These are phyloP conservation scores for Fagus sylvatica DNA, from an alignment of 306 rosid species.

Conservation along the genomic window DNA sequence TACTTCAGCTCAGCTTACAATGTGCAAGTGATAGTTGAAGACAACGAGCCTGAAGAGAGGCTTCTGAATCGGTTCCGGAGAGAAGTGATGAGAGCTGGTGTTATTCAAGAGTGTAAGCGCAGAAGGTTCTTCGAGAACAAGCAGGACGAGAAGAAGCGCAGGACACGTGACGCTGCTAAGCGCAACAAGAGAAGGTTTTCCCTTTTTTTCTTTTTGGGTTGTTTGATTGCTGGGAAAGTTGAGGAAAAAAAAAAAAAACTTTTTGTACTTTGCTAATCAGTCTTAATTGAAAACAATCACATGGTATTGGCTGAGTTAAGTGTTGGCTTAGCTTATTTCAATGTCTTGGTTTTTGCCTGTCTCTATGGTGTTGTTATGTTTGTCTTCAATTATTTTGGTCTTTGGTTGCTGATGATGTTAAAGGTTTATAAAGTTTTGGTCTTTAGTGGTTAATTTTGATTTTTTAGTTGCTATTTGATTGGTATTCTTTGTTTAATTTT, in stretches of 20 bases:
- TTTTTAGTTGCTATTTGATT: no score
- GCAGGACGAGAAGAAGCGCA: conserved; percentile 82
- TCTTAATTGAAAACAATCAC: not conserved
- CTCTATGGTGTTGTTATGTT: no score
- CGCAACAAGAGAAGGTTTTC: conserved; percentile 71
- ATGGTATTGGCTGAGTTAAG: not conserved
- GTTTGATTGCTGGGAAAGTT: conserved; percentile 4
- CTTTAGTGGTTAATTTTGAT: no score
- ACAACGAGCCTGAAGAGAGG: conserved; percentile 82
- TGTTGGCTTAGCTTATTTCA: not conserved
- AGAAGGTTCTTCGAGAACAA: conserved; percentile 62
- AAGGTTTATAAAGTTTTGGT: not conserved
- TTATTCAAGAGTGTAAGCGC: conserved; percentile 74
- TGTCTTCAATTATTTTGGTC: not conserved
- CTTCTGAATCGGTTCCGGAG: conserved; percentile 66
- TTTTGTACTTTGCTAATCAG: not conserved
- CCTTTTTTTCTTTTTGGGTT: not conserved
- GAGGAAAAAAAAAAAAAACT: not conserved
- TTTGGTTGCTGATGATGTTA: not conserved
- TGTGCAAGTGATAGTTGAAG: conserved; percentile 68
- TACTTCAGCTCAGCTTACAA: conserved; percentile 57
- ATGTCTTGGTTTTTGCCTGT: not conserved
- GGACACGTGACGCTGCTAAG: conserved; percentile 76
- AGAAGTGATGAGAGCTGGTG: conserved; percentile 81
- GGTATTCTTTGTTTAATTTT: no score